Evolutionary conservation across 805 yeast species (phyloP), one percentile per base, ranked within the genome.

Genomic region (Pichia heedii): DNA sequence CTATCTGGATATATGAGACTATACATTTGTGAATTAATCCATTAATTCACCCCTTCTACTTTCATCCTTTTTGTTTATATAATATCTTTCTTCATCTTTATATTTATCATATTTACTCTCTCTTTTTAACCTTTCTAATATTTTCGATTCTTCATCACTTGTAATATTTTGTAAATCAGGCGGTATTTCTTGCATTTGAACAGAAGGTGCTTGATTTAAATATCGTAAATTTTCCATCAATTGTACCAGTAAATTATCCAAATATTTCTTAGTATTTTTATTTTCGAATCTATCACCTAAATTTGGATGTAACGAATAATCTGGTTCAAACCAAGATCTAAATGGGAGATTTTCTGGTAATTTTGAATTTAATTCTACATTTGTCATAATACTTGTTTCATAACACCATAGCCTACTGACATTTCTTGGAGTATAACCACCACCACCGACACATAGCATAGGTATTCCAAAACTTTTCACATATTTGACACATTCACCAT

Each of bases 351-450:
- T 70, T 30, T 74, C 74, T 0, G 96, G 96, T 29, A 89, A 66
- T 53, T 77, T 81, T n/a, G 81, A 65, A 22, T 86, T 84, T 54
- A 90, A 67, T 39, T 81, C 72, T 13, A 82, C 86, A 53, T 85
- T 82, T 51, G 93, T 81, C 58, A 90, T 72, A 22, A 93, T 71
- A 30, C 96, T 90, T 1, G 97, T 90, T 63, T 90, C 98, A 61
- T 83, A 88, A 54, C 96, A 83, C 98, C 98, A 90, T 27, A 94
- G 73, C 53, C 97, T 71, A 33, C 94, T 82, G 13, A 90, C 98
- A 58, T 90, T 90, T 56, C 97, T 73, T 59, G 95, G 95, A 2
- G 98, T 93, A 63, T 90, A 90, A 18, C 98, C 98, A 47, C 98
- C 98, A 41, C 98, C 98, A 20, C 98, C 98, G 12, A 90, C 68